Base-by-base conservation (phyloP, 257 asterid species). In the Phtheirospermum japonicum region DNA sequence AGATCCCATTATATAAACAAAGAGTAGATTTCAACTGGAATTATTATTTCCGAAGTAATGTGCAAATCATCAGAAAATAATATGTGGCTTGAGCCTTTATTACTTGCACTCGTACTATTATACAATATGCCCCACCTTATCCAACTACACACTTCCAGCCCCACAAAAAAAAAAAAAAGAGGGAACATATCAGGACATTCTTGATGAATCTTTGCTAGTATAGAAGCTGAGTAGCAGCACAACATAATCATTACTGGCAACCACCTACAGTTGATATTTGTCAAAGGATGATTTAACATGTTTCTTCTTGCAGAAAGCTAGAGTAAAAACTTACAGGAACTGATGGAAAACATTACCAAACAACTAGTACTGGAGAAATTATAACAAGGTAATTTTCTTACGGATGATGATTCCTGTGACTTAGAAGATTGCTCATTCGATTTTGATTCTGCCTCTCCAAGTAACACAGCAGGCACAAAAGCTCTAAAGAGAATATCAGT, bases 381-480 rank as follows among this genome's bases (percentile, higher is more conserved):
- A 48, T 36, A 66, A 59, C n/a, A 64, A 48, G 32, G 56, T 39
- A 14, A 45, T 48, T 40, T 70, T 53, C 87, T 82, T 93, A 93
- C 99, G 65, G 73, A 65, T 61, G 82, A 75, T 73, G 68, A 87
- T 40, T 93, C 99, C 69, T 77, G 95, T 43, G 78, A 68, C 86
- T 87, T 93, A 40, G 89, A 66, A 67, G 95, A 81, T 59, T 85
- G 97, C 69, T 93, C 99, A 54, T 76, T 87, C 73, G 63, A 63
- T 80, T 87, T 93, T 36, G 88, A 71, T 67, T 93, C 99, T 57
- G 87, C 73, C 80, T 89, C 99, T 77, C 99, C 99, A 71, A 93
- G 81, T 72, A 93, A 79, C 45, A 93, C 99, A 60, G 99, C 99
- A 48, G 99, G 99, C 68, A 93, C 99, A 81, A 93, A 93, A 73